Base-by-base conservation (phyloP, 495 filamentous ascomycete species). In the Xylaria venustula region DNA sequence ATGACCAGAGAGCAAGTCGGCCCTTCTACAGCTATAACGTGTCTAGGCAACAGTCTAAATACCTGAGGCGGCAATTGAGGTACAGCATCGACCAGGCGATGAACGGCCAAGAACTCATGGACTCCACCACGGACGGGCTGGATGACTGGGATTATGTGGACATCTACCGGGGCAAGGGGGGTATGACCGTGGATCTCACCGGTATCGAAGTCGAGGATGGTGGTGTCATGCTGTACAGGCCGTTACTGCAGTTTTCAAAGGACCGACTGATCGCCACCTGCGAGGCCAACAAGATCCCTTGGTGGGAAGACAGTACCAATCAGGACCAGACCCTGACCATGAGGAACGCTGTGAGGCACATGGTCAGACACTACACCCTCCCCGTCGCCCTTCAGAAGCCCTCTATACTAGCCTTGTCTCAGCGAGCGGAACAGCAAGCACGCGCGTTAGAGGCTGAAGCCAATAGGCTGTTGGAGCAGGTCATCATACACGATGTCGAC, bases 301-400 rank as follows among this genome's bases (percentile, higher is more conserved):
- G 89, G 86, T 89, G 89, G 64, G 89, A 93, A 60, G 94, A 98
- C 67, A 75, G 79, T 48, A 96, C 92, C n/a, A 98, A 98, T 67
- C 71, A 81, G 37, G 90, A 96, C 68, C 81, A 78, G 19, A 92
- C 88, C 2, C 73, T 90, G 34, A 96, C 94, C 0, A 75, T 78
- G 36, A 82, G 94, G 47, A 98, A 98, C 68, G 84, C 93, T 0
- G 79, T 96, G 25, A 87, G 94, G 47, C 74, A 85, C 54, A 71
- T 97, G 42, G 76, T 84, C 41, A 73, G 75, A 15, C 71, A 79
- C 9, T 71, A 87, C 48, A 67, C 68, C 8, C 75, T 98, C 12
- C 93, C 93, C 0, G 71, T 71, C 7, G 92, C 92, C 0, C 76
- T 98, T 0, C 81, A 83, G 59, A 83, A 85, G 41, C 75, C 79